Percentiles rank a stretch among this genome's conserved stretches.
phyloP scores from a whole-genome alignment of 257 asterid genomes.

The Solanum sitiens region DNA sequence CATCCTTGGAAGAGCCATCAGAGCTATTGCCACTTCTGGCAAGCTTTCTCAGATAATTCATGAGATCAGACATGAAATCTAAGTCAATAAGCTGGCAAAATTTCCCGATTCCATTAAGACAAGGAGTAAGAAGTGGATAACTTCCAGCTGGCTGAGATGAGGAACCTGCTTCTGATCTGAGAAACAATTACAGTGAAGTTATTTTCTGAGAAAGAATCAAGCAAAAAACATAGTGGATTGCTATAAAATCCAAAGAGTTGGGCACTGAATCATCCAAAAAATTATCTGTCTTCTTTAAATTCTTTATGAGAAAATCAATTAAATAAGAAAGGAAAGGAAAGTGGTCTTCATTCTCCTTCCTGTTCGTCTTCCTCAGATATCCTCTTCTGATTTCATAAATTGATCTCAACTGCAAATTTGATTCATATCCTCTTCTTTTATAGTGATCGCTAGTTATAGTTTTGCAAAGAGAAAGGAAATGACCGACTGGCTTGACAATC shows the following conservation, averaged over 20 bases:
- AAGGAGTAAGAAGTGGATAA: conserved; percentile 82
- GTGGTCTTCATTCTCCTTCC: not conserved
- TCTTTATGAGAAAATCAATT: not conserved
- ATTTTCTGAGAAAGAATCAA: not conserved
- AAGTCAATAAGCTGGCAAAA: conserved; percentile 83
- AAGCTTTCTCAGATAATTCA: conserved; percentile 70
- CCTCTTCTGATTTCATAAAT: not conserved
- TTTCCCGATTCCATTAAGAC: conserved; percentile 85
- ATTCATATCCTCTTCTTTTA: not conserved
- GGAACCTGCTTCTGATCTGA: conserved; percentile 45
- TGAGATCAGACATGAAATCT: conserved; percentile 91
- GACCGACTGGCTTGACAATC: not conserved
- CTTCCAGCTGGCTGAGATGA: conserved; percentile 29
- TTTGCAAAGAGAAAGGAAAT: not conserved
- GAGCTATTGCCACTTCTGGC: conserved; percentile 43
- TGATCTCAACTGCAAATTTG: not conserved
- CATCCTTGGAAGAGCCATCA: conserved; percentile 31
- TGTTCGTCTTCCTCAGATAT: not conserved
- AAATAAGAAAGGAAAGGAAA: not conserved
- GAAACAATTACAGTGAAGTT: not conserved
- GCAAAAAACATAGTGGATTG: not conserved
- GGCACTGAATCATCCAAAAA: not conserved
- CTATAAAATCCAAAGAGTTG: not conserved
- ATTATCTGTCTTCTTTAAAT: not conserved
- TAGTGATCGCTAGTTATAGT: not conserved